Evolutionary conservation across 2,329 filamentous ascomycete species (phyloP), one percentile per base, ranked within the genome.

Genomic region (Xylariaceae sp.): DNA sequence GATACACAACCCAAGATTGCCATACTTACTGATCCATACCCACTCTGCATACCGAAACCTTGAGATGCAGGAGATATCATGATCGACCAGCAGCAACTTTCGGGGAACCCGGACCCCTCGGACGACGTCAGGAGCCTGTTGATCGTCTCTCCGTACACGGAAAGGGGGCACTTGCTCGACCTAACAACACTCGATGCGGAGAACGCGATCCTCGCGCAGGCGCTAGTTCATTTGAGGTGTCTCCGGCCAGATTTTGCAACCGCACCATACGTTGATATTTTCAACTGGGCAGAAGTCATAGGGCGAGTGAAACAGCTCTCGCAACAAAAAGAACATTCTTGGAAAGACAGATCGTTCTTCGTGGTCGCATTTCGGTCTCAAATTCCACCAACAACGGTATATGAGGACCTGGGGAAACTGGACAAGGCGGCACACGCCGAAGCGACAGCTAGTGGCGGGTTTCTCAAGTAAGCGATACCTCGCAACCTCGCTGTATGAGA

Each of bases 331-430:
- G 74, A 74, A 4, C 74, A 81, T 64, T 62, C 59, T 1, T 93
- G 88, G 85, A 81, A 77, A 56, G 77, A 80, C 60, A 82, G 80
- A 53, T 80, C 78, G 34, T 96, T 93, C 76, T 96, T 93, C 74
- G 86, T 94, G 58, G 91, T 96, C 47, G 87, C 87, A 3, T 96
- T 96, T 74, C 83, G 90, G 13, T 93, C 89, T 4, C 82, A 80
- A 64, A 83, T 96, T 58, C 85, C 86, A 44, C 78, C 82, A 1
- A 82, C 79, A 10, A 88, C 87, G 1, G 84, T 90, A 63, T 84
- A 85, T 60, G 82, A 82, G 9, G 80, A 88, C 60, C 80, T 96
- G 45, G 86, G 86, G 47, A 79, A 80, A 30, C 80, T 96, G 37
- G 92, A 96, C 74, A 86, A 87, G 70, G 85, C 85, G 60, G 89